Conservation (phyloP, 2,329 filamentous ascomycete genomes). For the Colletotrichum coccodes region DNA sequence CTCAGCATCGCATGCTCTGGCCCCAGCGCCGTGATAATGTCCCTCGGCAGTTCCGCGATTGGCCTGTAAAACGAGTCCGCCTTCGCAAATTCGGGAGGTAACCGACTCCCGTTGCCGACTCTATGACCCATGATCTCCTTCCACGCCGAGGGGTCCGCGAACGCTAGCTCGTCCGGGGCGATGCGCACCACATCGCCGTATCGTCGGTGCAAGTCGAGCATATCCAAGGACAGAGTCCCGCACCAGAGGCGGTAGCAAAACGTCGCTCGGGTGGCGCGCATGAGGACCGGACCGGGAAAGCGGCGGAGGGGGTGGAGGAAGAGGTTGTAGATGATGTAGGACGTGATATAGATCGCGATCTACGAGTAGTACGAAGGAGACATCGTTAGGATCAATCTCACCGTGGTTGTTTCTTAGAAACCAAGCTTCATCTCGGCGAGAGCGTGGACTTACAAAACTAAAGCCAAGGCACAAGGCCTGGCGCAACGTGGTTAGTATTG, state of each 20-base stretch:
- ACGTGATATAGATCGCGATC: conserved; percentile 4
- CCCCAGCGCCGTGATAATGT: conserved; percentile 34
- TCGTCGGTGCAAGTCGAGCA: conserved; percentile 40
- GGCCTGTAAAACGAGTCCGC: conserved; percentile 21
- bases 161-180: conserved; percentile 57
- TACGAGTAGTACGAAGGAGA: neutral
- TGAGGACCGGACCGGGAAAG: conserved; percentile 41
- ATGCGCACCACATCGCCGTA: conserved; percentile 59
- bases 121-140: conserved; percentile 51
- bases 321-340: conserved; percentile 41
- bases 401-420: neutral
- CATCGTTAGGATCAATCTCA: neutral
- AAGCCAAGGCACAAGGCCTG: conserved; percentile 13
- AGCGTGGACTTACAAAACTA: neutral
- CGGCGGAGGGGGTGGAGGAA: conserved; percentile 45
- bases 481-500: neutral
- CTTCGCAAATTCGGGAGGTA: conserved; percentile 15
- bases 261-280: conserved; percentile 14
- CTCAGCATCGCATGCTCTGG: conserved; percentile 28
- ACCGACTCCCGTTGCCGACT: neutral
- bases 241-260: neutral
- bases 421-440: accelerated
- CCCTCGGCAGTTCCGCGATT: neutral
- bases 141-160: conserved; percentile 47
- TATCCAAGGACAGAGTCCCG: conserved; percentile 15